Evolutionary conservation across 306 rosid species (phyloP).

Genomic region (Ormosia semicastrata): DNA sequence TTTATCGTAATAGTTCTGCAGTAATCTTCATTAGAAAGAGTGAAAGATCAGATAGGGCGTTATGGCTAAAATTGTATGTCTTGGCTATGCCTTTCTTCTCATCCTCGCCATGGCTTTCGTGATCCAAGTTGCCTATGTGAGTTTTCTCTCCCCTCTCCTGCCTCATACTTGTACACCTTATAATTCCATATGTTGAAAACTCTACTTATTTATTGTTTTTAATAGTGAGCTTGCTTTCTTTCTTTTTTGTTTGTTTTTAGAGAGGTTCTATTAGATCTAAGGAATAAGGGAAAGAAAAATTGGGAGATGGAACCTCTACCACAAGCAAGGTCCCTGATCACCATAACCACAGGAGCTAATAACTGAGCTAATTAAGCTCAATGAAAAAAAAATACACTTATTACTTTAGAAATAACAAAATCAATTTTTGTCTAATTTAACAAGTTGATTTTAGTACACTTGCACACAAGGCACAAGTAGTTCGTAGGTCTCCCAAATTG

Average conservation of each 20-base stretch:
- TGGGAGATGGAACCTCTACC: no score
- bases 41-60: background rate
- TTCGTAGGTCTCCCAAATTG: no score
- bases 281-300: no score
- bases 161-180: background rate
- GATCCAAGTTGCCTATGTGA: constrained; percentile 9
- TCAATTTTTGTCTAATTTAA: no score
- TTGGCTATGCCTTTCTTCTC: background rate
- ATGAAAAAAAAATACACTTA: no score
- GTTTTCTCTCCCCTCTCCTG: background rate
- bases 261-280: background rate
- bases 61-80: constrained; percentile 16
- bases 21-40: background rate
- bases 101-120: constrained; percentile 3
- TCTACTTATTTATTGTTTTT: no score
- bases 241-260: background rate
- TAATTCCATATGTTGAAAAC: background rate
- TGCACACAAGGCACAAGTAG: no score
- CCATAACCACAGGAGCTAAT: no score
- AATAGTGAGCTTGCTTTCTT: background rate
- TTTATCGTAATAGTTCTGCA: background rate
- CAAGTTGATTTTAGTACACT: no score
- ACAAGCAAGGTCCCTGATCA: no score
- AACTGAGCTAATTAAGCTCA: no score
- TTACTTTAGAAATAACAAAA: no score